Percentiles rank a stretch among this genome's conserved stretches.
phyloP scores from a whole-genome alignment of 371 early-diverging fungal species.

The Apophysomyces trapeziformis region DNA sequence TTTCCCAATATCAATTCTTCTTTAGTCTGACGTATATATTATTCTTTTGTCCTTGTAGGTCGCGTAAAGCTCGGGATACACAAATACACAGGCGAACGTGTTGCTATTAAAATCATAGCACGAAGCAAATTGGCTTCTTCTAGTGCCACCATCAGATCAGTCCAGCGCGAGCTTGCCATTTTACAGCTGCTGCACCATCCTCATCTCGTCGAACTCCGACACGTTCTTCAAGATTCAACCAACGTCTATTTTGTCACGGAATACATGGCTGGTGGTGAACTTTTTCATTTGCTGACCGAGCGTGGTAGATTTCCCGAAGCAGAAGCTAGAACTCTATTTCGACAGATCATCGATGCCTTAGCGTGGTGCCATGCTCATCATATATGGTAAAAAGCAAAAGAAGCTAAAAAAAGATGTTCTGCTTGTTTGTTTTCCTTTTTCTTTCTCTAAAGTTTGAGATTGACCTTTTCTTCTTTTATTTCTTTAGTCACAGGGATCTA shows the following conservation, averaged over 20 bases:
- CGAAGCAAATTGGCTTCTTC: conserved; percentile 59
- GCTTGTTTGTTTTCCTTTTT: background rate
- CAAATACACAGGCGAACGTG: conserved; percentile 70
- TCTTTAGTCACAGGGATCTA: conserved; percentile 58
- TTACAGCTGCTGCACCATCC: conserved; percentile 91
- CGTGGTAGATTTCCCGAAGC: conserved; percentile 81
- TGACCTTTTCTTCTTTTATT: background rate
- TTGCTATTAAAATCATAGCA: conserved; percentile 90
- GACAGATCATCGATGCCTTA: conserved; percentile 91
- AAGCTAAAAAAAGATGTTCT: background rate
- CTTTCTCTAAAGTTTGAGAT: background rate
- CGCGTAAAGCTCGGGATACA: conserved; percentile 81
- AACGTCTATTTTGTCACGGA: conserved; percentile 93
- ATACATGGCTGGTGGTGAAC: conserved; percentile 93
- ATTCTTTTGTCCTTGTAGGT: conserved; percentile 44
- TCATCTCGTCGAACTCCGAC: conserved; percentile 82
- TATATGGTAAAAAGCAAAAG: conserved; percentile 66
- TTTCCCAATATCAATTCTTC: conserved; percentile 7
- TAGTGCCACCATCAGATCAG: conserved; percentile 66
- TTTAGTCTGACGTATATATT: background rate
- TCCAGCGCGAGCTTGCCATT: conserved; percentile 90
- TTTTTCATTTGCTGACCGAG: conserved; percentile 90
- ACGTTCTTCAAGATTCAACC: conserved; percentile 75
- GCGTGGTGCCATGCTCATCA: conserved; percentile 92
- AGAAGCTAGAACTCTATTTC: conserved; percentile 88